A percentile compares a stretch with the other conserved stretches of the same genome.
Conservation (phyloP, 768 basidiomycete species). For the Cyathus striatus region DNA sequence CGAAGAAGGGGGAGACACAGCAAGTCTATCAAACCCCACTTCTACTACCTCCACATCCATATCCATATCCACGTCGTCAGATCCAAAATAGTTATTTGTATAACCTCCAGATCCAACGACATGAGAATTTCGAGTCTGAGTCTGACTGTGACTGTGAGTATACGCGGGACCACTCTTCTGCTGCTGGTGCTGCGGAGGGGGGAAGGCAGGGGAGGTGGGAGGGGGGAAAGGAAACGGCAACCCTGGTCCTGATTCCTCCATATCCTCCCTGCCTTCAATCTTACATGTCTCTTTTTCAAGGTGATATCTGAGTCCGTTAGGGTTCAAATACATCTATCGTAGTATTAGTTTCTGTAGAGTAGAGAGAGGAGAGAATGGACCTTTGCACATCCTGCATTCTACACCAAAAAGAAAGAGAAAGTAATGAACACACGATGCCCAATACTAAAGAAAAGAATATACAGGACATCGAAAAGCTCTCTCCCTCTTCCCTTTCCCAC, state of each 20-base stretch:
- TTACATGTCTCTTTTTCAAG: slow-evolving; percentile 62
- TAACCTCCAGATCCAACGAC: no score
- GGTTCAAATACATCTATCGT: slow-evolving; percentile 52
- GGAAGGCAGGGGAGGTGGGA: not conserved
- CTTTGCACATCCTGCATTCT: slow-evolving; percentile 50
- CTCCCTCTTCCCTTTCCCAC: slow-evolving; percentile 23
- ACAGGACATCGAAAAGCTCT: slow-evolving; percentile 48
- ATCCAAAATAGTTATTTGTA: no score
- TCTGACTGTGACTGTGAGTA: no score
- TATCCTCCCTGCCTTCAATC: slow-evolving; percentile 20
- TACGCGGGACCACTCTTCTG: no score
- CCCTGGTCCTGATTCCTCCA: no score
- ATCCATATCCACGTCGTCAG: no score
- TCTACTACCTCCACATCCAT: no score
- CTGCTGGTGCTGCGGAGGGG: not conserved
- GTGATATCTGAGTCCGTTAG: slow-evolving; percentile 66
- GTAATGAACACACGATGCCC: slow-evolving; percentile 1
- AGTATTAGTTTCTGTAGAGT: not conserved
- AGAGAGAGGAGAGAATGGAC: slow-evolving; percentile 19
- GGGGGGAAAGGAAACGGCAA: no score
- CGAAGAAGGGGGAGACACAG: no score
- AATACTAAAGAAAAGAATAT: slow-evolving; percentile 13
- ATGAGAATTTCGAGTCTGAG: no score
- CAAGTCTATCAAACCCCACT: no score
- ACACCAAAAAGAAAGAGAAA: slow-evolving; percentile 1